Evolutionary conservation across 108 stramenopile species (phyloP).

Genomic region (Skeletonema marinoi): DNA sequence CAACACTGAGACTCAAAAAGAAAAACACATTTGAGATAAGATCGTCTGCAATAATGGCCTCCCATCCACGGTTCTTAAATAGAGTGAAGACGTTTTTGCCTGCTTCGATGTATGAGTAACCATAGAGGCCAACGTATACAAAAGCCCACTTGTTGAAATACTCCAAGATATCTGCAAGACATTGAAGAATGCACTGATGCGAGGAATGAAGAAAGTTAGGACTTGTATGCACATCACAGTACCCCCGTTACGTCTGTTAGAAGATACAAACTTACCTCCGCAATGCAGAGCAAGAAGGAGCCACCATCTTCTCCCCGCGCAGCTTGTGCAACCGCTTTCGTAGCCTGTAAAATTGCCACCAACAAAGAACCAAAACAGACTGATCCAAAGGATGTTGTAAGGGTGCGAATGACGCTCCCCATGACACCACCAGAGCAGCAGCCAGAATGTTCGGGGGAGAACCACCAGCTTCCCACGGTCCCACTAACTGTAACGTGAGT

Average conservation of each 20-base stretch:
- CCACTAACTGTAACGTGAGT: conserved; percentile 83
- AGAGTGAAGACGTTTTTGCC: conserved; percentile 82
- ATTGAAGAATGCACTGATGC: conserved; percentile 64
- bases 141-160: conserved; percentile 92
- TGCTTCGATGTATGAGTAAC: conserved; percentile 78
- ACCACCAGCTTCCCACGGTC: conserved; percentile 93
- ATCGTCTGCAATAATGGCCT: conserved; percentile 92
- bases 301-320: conserved; percentile 54
- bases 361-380: conserved; percentile 70
- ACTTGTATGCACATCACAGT: conserved; percentile 20
- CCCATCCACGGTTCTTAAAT: conserved; percentile 91
- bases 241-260: conserved; percentile 46
- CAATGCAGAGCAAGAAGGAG: conserved; percentile 56
- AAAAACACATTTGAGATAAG: conserved; percentile 77
- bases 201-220: conserved; percentile 15
- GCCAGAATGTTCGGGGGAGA: conserved; percentile 61
- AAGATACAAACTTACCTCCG: conserved; percentile 71
- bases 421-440: conserved; percentile 69
- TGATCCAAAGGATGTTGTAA: conserved; percentile 82
- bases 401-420: conserved; percentile 52
- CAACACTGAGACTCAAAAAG: conserved; percentile 59
- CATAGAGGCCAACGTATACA: conserved; percentile 88
- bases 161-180: conserved; percentile 61
- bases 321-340: conserved; percentile 57
- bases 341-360: conserved; percentile 82